Percentiles rank a stretch among this genome's conserved stretches.
Evolutionary conservation across 108 stramenopile genomes (phyloP).

Genomic region (Nitzschia sp.): DNA sequence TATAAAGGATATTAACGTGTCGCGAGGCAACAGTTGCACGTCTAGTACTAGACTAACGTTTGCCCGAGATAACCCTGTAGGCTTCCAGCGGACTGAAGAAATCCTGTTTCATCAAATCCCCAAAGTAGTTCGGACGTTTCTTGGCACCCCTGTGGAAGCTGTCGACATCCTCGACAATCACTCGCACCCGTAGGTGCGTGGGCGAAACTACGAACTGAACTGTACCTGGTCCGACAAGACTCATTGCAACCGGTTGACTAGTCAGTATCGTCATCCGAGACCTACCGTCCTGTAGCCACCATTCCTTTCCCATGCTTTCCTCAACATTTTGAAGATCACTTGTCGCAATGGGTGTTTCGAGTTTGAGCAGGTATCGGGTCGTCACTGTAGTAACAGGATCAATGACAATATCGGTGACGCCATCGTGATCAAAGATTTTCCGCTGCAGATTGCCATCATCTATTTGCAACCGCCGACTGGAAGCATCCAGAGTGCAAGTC

Average conservation of each 20-base stretch:
- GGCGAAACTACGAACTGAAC: not conserved
- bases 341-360: constrained; percentile 14
- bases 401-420: constrained; percentile 41
- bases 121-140: constrained; percentile 44
- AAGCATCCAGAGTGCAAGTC: constrained; percentile 11
- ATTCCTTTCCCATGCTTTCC: not conserved
- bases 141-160: constrained; percentile 44
- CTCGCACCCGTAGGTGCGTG: constrained; percentile 32
- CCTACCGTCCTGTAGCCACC: constrained; percentile 19
- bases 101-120: constrained; percentile 51
- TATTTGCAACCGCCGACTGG: constrained; percentile 7
- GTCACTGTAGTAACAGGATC: constrained; percentile 1
- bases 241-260: constrained; percentile 2
- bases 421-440: constrained; percentile 39
- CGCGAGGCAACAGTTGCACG: no score
- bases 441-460: constrained; percentile 23
- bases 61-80: not conserved
- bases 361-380: constrained; percentile 3
- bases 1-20: no score
- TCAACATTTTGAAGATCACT: not conserved
- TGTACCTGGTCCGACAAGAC: not conserved
- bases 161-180: constrained; percentile 64
- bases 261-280: constrained; percentile 17
- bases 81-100: constrained; percentile 35
- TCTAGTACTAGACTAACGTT: no score